Evolutionary conservation across 2,329 filamentous ascomycete genomes (phyloP).

Genomic region (Cryphonectria parasitica): DNA sequence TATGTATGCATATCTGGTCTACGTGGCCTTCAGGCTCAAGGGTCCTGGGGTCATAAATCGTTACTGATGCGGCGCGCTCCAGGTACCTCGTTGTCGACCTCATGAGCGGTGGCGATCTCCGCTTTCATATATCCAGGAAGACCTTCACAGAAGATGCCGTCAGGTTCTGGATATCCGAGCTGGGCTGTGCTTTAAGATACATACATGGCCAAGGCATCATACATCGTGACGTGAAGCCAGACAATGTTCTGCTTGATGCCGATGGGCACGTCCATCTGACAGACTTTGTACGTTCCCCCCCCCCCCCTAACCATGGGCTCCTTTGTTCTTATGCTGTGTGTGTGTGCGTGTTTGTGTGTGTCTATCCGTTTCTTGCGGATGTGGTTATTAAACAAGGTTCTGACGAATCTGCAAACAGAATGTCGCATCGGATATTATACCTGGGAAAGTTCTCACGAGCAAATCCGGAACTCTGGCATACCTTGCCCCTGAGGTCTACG

Average conservation of each 20-base stretch:
- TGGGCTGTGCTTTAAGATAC: slow-evolving; percentile 88
- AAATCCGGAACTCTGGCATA: slow-evolving; percentile 97
- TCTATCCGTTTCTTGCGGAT: no score
- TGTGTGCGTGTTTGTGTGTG: no score
- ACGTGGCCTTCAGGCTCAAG: neutral
- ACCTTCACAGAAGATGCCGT: slow-evolving; percentile 97
- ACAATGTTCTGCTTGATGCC: slow-evolving; percentile 85
- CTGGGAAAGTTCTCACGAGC: slow-evolving; percentile 82
- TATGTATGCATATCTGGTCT: slow-evolving; percentile 64
- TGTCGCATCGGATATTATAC: slow-evolving; percentile 90
- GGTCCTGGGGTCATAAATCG: neutral
- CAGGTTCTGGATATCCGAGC: slow-evolving; percentile 93
- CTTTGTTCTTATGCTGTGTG: neutral
- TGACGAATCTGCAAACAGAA: slow-evolving; percentile 65
- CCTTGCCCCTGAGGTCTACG: slow-evolving; percentile 92
- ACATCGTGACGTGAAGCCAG: slow-evolving; percentile 88
- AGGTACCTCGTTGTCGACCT: slow-evolving; percentile 98
- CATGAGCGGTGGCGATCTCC: slow-evolving; percentile 95
- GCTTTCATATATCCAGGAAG: slow-evolving; percentile 97
- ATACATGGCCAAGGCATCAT: slow-evolving; percentile 87
- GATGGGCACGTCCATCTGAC: slow-evolving; percentile 96
- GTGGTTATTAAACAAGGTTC: slow-evolving; percentile 28
- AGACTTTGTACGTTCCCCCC: slow-evolving; percentile 75
- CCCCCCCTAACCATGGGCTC: neutral
- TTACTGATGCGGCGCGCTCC: slow-evolving; percentile 29